These are phyloP conservation scores for Anaeramoeba ignava DNA, from an alignment of 78 protist species.

Conservation along the genomic window DNA sequence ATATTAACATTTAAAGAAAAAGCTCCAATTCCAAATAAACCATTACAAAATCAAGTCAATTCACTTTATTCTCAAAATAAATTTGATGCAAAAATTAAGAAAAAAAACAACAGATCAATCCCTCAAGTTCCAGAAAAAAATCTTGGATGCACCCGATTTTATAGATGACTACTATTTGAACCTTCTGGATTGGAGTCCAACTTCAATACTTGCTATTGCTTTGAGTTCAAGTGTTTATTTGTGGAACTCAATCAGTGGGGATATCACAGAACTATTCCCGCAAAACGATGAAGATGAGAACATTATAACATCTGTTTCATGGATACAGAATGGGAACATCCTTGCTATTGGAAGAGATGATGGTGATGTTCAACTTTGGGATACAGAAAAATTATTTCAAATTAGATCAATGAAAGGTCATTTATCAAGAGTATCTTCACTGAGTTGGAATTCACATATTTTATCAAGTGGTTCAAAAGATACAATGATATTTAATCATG, in stretches of 20 bases:
- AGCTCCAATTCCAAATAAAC: too few species aligned
- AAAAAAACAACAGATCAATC: neutral
- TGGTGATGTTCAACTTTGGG: neutral
- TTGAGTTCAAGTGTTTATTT: constrained; percentile 83
- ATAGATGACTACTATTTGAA: constrained; percentile 93
- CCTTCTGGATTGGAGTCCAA: constrained; percentile 92
- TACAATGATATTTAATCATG: neutral
- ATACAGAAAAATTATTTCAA: neutral
- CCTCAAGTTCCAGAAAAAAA: neutral
- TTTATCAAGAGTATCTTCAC: neutral
- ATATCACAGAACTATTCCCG: constrained; percentile 48
- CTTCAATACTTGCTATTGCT: constrained; percentile 85
- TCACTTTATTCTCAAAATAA: too few species aligned
- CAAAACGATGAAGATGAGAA: neutral
- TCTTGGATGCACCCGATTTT: constrained; percentile 83
- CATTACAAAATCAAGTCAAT: too few species aligned
- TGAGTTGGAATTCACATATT: neutral
- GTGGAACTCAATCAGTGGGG: constrained; percentile 85
- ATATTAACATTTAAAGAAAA: too few species aligned
- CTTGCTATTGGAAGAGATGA: constrained; percentile 88
- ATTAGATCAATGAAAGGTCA: neutral
- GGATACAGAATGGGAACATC: constrained; percentile 57
- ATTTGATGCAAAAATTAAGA: too few species aligned
- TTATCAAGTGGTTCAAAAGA: neutral
- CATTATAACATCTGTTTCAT: constrained; percentile 32